Evolutionary conservation across 306 rosid genomes (phyloP), one percentile per base, ranked within the genome.

Genomic region (Vigna radiata): DNA sequence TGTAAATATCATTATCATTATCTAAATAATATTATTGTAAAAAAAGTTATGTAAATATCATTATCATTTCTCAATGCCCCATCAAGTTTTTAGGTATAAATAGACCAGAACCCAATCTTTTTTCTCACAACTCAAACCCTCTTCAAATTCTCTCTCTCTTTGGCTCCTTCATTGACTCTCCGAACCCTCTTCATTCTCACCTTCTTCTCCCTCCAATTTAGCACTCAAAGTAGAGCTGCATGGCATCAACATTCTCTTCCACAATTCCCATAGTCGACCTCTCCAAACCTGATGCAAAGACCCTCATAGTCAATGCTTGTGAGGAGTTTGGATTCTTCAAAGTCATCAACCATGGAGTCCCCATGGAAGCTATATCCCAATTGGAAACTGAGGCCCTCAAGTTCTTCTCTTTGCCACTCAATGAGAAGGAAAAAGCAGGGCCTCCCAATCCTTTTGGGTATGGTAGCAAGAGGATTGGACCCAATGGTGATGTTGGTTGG

Each of bases 291-390:
- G 89, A 96, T 15, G 86, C 99, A 13, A 88, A 83, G 23, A 79
- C 50, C 18, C 90, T 73, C 84, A 92, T 92, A 29, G 99, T 96
- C 7, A 91, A 91, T 27, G 97, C 97, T 14, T 96, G 97, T 39
- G 96, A 96, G 69, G 99, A 92, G 55, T 90, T 81, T 43, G 99
- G 99, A 8, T 96, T 92, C 83, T 96, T 96, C 85, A 96, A 96
- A 78, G 89, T 92, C 86, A 77, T 88, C 69, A 89, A 91, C 64
- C 98, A 92, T 85, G 99, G 97, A 4, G 86, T 96, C 18, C 93
- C 98, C 21, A 58, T 83, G 87, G 96, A 96, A n/a, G 79, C 88
- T 72, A 96, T 92, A 31, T 50, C 93, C 39, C 69, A 78, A n/a
- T 64, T 96, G 68, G 99, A 96, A 62, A 62, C 89, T 23, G 89